Conservation (phyloP, 2,329 filamentous ascomycete species). For the Pseudocercospora eumusae region DNA sequence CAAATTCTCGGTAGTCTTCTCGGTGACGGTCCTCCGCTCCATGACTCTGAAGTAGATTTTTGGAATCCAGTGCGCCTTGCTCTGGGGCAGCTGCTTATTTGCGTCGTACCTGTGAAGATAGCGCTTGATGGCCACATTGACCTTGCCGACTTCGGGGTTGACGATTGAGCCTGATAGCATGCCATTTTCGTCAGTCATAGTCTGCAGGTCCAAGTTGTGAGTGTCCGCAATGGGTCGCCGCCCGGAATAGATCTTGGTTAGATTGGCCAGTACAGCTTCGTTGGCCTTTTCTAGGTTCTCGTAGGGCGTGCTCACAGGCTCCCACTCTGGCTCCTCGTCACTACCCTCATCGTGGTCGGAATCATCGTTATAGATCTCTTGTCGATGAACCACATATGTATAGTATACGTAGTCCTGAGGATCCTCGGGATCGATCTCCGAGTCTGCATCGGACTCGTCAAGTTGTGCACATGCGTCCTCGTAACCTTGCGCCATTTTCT, state of each 20-base stretch:
- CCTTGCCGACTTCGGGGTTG: constrained; percentile 5
- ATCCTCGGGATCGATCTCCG: constrained; percentile 7
- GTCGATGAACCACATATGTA: constrained; percentile 13
- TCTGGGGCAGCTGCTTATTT: constrained; percentile 12
- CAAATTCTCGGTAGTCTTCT: constrained; percentile 1
- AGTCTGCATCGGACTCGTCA: not conserved
- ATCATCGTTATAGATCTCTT: constrained; percentile 12
- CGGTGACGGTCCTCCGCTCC: not conserved
- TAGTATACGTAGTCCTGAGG: constrained; percentile 18
- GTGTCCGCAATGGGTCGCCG: constrained; percentile 1
- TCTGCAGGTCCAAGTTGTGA: not conserved
- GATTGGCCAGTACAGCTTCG: constrained; percentile 9
- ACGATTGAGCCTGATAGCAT: not conserved
- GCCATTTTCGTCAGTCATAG: not conserved
- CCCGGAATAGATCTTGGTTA: not conserved
- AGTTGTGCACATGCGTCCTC: constrained; percentile 5
- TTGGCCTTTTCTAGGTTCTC: constrained; percentile 18
- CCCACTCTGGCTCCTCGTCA: not conserved
- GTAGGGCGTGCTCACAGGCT: not conserved
- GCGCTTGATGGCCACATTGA: constrained; percentile 9
- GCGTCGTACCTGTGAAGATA: not conserved
- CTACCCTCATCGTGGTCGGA: constrained; percentile 5
- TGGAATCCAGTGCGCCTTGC: constrained; percentile 10
- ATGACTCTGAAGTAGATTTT: constrained; percentile 12
- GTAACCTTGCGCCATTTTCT: constrained; percentile 5